Conservation (phyloP, 73 alveolate species). For the Stentor coeruleus region DNA sequence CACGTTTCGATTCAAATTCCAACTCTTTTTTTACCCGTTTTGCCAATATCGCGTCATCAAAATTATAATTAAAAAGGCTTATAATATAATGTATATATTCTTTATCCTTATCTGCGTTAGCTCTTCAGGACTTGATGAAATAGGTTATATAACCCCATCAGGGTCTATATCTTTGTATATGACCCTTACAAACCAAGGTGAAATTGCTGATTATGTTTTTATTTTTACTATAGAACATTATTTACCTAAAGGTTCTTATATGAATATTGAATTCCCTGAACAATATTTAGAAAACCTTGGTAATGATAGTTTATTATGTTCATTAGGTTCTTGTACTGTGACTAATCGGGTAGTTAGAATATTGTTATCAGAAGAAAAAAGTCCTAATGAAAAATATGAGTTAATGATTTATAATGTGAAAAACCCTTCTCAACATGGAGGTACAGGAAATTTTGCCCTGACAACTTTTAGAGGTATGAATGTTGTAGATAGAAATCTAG, state of each 20-base stretch:
- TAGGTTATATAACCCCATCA: neutral
- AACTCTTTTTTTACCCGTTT: no score
- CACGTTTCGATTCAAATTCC: no score
- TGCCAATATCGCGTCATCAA: no score
- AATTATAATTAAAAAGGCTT: no score
- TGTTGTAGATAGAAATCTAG: conserved; percentile 40
- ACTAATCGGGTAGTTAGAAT: neutral
- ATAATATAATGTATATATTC: no score
- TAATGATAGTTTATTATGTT: neutral
- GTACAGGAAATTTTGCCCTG: conserved; percentile 55
- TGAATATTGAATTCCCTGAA: neutral
- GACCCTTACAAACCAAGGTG: neutral
- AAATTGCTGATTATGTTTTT: neutral
- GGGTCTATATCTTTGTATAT: neutral
- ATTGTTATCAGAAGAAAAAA: no score
- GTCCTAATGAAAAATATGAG: neutral
- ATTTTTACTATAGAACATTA: neutral
- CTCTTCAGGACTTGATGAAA: neutral
- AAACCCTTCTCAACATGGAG: conserved; percentile 47
- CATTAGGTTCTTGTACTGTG: neutral
- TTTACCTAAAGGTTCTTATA: neutral
- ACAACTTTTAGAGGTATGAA: conserved; percentile 36
- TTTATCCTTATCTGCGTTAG: no score
- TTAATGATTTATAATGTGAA: conserved; percentile 29
- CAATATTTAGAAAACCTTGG: neutral